Percentiles rank a stretch among this genome's conserved stretches.
Conservation (phyloP, 106 monocot genomes). For the Allium sativum region DNA sequence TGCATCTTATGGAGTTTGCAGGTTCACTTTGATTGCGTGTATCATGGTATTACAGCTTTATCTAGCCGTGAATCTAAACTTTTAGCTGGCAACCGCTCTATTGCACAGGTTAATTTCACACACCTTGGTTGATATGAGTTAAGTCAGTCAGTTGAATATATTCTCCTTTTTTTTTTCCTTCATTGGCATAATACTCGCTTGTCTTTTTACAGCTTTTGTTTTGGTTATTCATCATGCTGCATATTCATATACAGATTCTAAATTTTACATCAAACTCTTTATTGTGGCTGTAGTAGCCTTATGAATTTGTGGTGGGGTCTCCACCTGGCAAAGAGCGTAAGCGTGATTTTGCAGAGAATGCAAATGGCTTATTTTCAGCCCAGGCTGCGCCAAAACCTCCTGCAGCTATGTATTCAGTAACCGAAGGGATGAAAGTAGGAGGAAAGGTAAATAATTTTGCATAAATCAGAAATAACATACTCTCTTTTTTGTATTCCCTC, state of each 20-base stretch:
- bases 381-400: slow-evolving; percentile 94
- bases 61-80: slow-evolving; percentile 94
- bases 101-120: slow-evolving; percentile 68
- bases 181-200: not conserved
- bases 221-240: no score
- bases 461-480: no score
- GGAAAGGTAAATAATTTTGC: no score
- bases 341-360: slow-evolving; percentile 73
- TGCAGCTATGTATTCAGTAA: slow-evolving; percentile 59
- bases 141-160: not conserved
- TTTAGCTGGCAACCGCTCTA: slow-evolving; percentile 77
- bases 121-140: slow-evolving; percentile 5
- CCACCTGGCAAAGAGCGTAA: slow-evolving; percentile 84
- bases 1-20: slow-evolving; percentile 16
- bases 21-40: slow-evolving; percentile 95
- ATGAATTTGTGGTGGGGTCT: slow-evolving; percentile 78
- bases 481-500: no score
- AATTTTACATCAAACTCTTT: slow-evolving; percentile 6
- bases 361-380: slow-evolving; percentile 87
- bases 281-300: slow-evolving; percentile 58
- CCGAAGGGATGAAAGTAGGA: slow-evolving; percentile 95
- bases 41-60: slow-evolving; percentile 74
- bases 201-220: no score
- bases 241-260: no score
- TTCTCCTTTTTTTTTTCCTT: not conserved